Evolutionary conservation across 805 yeast genomes (phyloP), one percentile per base, ranked within the genome.

Genomic region (Candida ulmi): DNA sequence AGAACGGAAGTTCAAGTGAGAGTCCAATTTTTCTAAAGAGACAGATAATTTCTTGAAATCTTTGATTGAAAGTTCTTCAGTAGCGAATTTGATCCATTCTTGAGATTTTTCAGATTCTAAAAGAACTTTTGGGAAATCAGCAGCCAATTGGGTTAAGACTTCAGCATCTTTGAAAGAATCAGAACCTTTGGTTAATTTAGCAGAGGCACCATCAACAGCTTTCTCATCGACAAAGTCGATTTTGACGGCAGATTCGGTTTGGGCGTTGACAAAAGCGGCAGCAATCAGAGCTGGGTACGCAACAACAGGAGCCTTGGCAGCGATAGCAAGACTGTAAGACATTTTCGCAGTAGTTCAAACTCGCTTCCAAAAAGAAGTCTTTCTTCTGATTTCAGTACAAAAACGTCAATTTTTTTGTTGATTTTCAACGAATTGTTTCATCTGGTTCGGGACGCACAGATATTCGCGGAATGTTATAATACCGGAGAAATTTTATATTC

Each of bases 21-120:
- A 65, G 52, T 91, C 96, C 53, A 91, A 71, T 56, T 75, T 74
- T 62, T 86, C 96, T 59, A 91, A 75, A 52, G 83, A 80, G 33
- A 69, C 74, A 30, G 93, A 73, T 44, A 91, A 73, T 54, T 80
- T 85, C 69, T 88, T 87, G 75, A 91, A 93, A 68, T 91, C 91
- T 69, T 85, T 88, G 61, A 83, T 75, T 38, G 81, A 70, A 45
- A 88, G 72, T 54, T 83, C 80, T 40, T 77, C 76, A 50, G 71
- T 63, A 23, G 95, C 87, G 50, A 80, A 72, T 43, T 74, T 69
- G 50, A 75, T 60, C 95, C 95, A 87, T 46, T 71, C 68, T 41
- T 70, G 63, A n/a, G 82, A 62, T 15, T 60, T 65, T 7, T 61
- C 62, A 25, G 53, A 45, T 4, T 45, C 52, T 17, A 48, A 39